Percentiles rank a stretch among this genome's conserved stretches.
Evolutionary conservation across 2,329 filamentous ascomycete genomes (phyloP).

Genomic region (Microcera coccophila): DNA sequence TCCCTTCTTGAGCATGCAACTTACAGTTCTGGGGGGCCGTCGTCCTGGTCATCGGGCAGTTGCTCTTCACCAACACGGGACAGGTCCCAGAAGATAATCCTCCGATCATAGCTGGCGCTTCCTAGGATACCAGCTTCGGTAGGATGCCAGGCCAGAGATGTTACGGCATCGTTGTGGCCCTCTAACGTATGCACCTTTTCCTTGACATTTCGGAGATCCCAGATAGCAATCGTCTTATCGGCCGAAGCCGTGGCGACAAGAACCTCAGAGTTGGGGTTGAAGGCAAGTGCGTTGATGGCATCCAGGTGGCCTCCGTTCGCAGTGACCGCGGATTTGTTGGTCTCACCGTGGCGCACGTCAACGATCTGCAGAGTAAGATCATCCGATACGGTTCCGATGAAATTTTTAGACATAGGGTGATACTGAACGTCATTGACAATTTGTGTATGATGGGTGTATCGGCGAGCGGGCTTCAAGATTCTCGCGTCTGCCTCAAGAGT

Average conservation of each 20-base stretch:
- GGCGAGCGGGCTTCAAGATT: constrained; percentile 65
- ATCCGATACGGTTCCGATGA: constrained; percentile 92
- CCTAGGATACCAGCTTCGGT: constrained; percentile 83
- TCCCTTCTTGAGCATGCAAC: constrained; percentile 35
- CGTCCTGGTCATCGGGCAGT: constrained; percentile 88
- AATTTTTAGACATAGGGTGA: constrained; percentile 77
- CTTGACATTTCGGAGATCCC: constrained; percentile 90
- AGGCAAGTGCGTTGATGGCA: constrained; percentile 92
- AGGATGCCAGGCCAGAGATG: constrained; percentile 92
- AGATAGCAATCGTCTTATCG: constrained; percentile 91
- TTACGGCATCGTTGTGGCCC: constrained; percentile 84
- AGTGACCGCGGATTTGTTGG: constrained; percentile 63
- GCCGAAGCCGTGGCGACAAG: constrained; percentile 89
- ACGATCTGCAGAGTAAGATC: constrained; percentile 90
- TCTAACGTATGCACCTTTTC: constrained; percentile 86
- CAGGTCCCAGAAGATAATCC: constrained; percentile 95
- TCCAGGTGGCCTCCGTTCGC: constrained; percentile 76
- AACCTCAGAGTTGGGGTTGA: constrained; percentile 88
- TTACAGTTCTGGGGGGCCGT: constrained; percentile 90
- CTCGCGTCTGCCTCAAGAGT: constrained; percentile 67
- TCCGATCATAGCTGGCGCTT: constrained; percentile 86
- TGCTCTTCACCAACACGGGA: constrained; percentile 91
- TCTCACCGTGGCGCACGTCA: constrained; percentile 69
- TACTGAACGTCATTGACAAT: constrained; percentile 98
- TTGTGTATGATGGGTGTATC: constrained; percentile 82